phyloP scores from a whole-genome alignment of 306 rosid species.

The Cucurbita argyrosperma region DNA sequence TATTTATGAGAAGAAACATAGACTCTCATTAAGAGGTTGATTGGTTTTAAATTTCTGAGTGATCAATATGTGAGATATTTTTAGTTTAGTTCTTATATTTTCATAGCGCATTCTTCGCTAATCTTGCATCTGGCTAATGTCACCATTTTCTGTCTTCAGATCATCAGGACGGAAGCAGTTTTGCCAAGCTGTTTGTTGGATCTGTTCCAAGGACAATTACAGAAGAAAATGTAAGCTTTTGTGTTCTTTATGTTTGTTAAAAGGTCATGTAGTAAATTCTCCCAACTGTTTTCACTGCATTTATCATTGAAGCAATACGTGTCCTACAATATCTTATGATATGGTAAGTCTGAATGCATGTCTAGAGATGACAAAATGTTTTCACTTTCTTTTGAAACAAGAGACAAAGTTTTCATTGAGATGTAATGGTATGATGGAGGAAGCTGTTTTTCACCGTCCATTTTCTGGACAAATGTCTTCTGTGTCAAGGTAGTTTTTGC shows the following conservation, averaged over 20 bases:
- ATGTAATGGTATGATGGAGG: too few relatives aligned
- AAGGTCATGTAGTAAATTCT: neutral
- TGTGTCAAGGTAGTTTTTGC: neutral
- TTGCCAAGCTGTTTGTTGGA: conserved; percentile 85
- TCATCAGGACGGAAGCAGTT: conserved; percentile 39
- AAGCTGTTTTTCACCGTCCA: neutral
- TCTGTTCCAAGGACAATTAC: conserved; percentile 82
- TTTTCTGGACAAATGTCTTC: neutral
- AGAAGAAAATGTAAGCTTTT: conserved; percentile 67
- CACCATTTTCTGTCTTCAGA: conserved; percentile 26
- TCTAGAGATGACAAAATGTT: neutral
- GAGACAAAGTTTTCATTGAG: too few relatives aligned
- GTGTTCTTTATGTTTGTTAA: neutral
- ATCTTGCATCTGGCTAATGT: neutral
- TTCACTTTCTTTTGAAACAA: neutral
- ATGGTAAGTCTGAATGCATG: neutral
- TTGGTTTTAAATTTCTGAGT: neutral
- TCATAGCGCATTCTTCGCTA: neutral
- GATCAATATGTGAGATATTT: neutral
- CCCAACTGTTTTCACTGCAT: neutral
- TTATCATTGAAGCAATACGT: neutral
- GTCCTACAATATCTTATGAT: neutral
- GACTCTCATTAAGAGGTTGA: neutral
- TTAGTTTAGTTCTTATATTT: neutral
- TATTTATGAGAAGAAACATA: neutral